Base-by-base conservation (phyloP, 23 red algal genomes). In the Gracilaria vermiculophylla region DNA sequence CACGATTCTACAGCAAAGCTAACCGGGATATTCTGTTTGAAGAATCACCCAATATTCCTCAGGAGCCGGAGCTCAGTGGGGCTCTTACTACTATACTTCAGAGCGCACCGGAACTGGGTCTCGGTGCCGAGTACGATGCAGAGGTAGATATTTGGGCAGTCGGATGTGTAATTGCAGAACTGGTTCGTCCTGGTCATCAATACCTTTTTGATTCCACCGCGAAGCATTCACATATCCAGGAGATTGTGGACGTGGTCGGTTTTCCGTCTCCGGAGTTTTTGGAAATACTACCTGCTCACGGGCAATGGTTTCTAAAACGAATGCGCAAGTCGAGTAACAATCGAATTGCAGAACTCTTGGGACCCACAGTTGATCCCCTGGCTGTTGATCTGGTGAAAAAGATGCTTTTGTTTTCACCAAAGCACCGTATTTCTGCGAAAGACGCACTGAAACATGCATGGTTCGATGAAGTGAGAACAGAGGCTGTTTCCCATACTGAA, bases 61-160 rank as follows among this genome's bases (percentile, higher is more conserved):
- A 54, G 9, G 73, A 91, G 45, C 56, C 73, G 29, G 69, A 83
- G 25, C 71, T 92, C 37, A 94, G 76, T n/a, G 71, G 80, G 32
- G 81, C 39, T 53, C 79, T 98, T 41, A 92, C 64, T 21, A 98
- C 95, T 49, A 78, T 78, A 16, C 36, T 82, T 19, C 92, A 94
- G 62, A 80, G 85, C 50, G 95, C 95, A 19, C 95, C 95, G 3
- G 95, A 98, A 77, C 81, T 98, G 32, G 61, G 80, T 37, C 77
- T 99, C 15, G 89, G 86, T n/a, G 83, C 81, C 5, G 71, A 80
- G 16, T 99, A 99, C 81, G 90, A 82, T 40, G 92, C 75, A 25
- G 90, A 91, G 41, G 89, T 99, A 50, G 97, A 99, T 72, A 90
- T 99, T 40, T 99, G 97, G 97, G 88, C 88, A 33, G 89, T 86